These are phyloP conservation scores for Melampsora allii-populina DNA, from an alignment of 1,284 basidiomycete species.

Conservation along the genomic window DNA sequence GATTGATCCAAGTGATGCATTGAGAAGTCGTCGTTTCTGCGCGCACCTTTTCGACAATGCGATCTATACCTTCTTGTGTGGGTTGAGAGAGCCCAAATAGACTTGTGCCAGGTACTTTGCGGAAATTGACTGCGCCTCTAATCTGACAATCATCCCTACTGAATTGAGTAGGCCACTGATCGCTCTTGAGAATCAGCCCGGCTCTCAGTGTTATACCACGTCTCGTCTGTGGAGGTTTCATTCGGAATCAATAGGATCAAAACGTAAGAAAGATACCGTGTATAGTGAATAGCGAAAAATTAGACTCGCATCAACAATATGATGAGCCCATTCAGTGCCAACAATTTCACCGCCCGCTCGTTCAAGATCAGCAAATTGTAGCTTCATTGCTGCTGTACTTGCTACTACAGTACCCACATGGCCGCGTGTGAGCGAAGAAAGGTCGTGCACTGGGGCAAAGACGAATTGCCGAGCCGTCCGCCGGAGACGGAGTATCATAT, in stretches of 20 bases:
- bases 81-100: constrained; percentile 89
- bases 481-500: constrained; percentile 68
- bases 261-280: background rate
- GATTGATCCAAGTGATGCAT: constrained; percentile 42
- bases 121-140: constrained; percentile 91
- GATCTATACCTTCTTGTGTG: constrained; percentile 80
- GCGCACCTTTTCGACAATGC: constrained; percentile 62
- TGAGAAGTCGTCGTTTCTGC: constrained; percentile 10
- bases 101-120: constrained; percentile 74
- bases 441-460: constrained; percentile 81
- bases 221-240: constrained; percentile 62
- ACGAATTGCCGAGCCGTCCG: constrained; percentile 72
- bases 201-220: constrained; percentile 87
- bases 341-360: constrained; percentile 78
- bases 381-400: constrained; percentile 49
- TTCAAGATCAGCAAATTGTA: constrained; percentile 59
- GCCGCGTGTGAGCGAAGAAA: constrained; percentile 69
- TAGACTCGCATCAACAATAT: constrained; percentile 71
- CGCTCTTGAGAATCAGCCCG: constrained; percentile 74
- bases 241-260: background rate
- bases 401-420: constrained; percentile 58
- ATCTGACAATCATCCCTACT: constrained; percentile 55
- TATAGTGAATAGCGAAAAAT: background rate
- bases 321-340: constrained; percentile 89
- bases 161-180: constrained; percentile 78